phyloP scores from a whole-genome alignment of 371 early-diverging fungal species.

The Enterocytospora artemiae region DNA sequence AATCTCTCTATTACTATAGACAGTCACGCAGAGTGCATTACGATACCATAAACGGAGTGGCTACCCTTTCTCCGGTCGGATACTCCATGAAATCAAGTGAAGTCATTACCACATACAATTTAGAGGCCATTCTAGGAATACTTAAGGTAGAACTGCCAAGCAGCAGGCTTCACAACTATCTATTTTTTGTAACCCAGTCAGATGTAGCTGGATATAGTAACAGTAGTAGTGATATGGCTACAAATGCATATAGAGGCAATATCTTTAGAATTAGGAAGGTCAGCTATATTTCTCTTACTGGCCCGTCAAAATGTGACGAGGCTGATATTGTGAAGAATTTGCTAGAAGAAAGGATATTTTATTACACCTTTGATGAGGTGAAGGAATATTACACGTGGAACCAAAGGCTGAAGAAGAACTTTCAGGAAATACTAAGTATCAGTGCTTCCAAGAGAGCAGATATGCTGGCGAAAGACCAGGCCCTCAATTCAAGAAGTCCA shows the following conservation, averaged over 20 bases:
- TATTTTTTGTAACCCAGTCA: conserved; percentile 23
- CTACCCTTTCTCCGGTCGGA: background rate
- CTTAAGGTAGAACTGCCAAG: conserved; percentile 18
- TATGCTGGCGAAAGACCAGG: background rate
- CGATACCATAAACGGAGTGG: conserved; percentile 23
- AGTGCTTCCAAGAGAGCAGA: background rate
- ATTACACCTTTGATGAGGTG: conserved; percentile 7
- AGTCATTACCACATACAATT: conserved; percentile 17
- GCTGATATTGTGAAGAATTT: conserved; percentile 26
- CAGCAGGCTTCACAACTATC: background rate
- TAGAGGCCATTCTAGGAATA: conserved; percentile 28
- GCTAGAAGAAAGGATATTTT: conserved; percentile 31
- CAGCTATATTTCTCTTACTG: conserved; percentile 11
- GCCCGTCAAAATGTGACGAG: background rate
- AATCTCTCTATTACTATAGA: conserved; percentile 22
- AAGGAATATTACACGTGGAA: conserved; percentile 46
- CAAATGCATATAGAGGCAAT: conserved; percentile 1
- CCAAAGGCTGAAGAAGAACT: conserved; percentile 18
- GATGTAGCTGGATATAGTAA: conserved; percentile 6
- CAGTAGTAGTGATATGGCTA: background rate
- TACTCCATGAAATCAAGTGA: background rate
- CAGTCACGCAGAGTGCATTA: conserved; percentile 24
- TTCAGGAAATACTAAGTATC: background rate
- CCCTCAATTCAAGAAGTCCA: background rate
- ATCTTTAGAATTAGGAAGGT: conserved; percentile 29